Conservation (phyloP, 768 basidiomycete genomes). For the Sporobolomyces pararoseus region DNA sequence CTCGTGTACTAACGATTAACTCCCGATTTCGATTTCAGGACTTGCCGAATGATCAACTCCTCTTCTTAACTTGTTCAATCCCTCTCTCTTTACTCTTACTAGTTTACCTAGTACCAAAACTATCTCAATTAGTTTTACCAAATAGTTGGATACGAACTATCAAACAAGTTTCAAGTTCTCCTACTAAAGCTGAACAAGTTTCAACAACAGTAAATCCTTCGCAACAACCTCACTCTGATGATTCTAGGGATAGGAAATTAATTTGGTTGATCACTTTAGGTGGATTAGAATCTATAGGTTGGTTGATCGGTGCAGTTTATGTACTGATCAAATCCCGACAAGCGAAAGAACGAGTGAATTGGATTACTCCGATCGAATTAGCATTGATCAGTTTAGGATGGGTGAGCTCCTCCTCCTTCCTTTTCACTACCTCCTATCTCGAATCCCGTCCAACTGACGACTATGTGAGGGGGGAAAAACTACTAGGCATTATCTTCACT, state of each 20-base stretch:
- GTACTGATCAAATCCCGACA: background rate
- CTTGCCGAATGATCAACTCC: background rate
- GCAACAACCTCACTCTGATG: background rate
- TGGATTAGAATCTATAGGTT: background rate
- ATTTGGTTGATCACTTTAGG: background rate
- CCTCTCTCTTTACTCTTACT: background rate
- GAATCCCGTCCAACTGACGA: too few species aligned
- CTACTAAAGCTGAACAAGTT: background rate
- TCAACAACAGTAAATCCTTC: too few species aligned
- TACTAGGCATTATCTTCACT: conserved; percentile 11
- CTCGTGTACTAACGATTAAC: too few species aligned
- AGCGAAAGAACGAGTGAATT: background rate
- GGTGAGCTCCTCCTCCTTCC: conserved; percentile 1
- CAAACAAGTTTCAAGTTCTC: conserved; percentile 3
- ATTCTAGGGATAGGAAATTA: background rate
- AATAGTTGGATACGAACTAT: background rate
- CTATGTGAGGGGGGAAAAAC: too few species aligned
- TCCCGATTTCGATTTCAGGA: background rate
- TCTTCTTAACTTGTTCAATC: background rate
- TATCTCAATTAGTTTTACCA: background rate
- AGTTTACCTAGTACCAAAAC: background rate
- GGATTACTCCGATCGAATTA: background rate
- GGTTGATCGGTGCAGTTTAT: background rate
- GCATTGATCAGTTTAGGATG: background rate
- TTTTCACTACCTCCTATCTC: background rate